Base-by-base conservation (phyloP, 768 basidiomycete genomes). In the Psilocybe cubensis region DNA sequence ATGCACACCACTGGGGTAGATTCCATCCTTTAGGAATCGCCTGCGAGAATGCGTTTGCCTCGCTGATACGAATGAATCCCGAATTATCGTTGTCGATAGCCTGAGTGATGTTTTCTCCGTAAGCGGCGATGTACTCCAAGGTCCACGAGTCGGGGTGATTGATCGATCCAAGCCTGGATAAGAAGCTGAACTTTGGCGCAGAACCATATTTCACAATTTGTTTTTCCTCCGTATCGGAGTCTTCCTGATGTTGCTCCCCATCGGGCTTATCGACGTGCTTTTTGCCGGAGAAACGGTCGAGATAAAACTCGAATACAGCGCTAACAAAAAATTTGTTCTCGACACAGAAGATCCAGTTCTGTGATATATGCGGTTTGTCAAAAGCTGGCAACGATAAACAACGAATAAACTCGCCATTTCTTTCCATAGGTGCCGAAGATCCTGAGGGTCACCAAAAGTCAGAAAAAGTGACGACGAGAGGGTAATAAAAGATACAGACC, bases 291-390 rank as follows among this genome's bases (percentile, higher is more conserved):
- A 60, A 68, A 21, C 56, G 54, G 25, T 68, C 65, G 11, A 68
- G 55, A 25, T 66, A 66, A 50, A 65, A 65, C 48, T 68, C 63
- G 44, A 61, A 58, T 4, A 68, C 44, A 4, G 65, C 63, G 23
- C 55, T 63, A 7, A 60, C 52, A 47, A 68, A 68, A 7, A 59
- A 45, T 23, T 62, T 64, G 29, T 56, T 63, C 27, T 68, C 65
- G 42, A 68, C 60, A 24, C 67, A 68, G 50, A 68, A 68, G 27
- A 65, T 62, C 67, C 67, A 68, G 41, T 63, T 63, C 63, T 63
- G 27, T 18, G 11, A 46, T n/a, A n/a, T 17, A 24, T 11, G 18
- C 9, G 6, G 25, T 18, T 3, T 20, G 12, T 4, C 5, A 11
- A 23, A 23, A 41, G 33, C n/a, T 6, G 6, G 8, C 17, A 20